Conservation (phyloP, 2,329 filamentous ascomycete species). For the Microcera coccophila region DNA sequence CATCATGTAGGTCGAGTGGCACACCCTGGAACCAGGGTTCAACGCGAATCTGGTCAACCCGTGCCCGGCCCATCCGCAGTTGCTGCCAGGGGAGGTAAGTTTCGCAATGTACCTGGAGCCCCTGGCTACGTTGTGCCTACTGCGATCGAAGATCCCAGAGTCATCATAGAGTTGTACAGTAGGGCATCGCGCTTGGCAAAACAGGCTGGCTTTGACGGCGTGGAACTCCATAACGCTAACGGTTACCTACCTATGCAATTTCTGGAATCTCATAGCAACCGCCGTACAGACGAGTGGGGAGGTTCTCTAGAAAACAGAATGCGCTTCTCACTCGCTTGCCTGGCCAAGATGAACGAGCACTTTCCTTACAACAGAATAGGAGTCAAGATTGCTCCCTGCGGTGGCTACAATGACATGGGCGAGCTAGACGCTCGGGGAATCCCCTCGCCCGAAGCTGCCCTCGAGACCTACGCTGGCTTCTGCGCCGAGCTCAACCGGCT, state of each 20-base stretch:
- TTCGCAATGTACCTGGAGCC: slow-evolving; percentile 3
- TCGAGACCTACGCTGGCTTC: slow-evolving; percentile 2
- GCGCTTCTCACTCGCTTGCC: slow-evolving; percentile 33
- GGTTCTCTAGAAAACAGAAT: slow-evolving; percentile 48
- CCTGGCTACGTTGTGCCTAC: slow-evolving; percentile 3
- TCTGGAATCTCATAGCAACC: slow-evolving; percentile 40
- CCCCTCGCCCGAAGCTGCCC: slow-evolving; percentile 1
- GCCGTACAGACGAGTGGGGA: slow-evolving; percentile 47
- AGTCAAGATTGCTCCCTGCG: slow-evolving; percentile 4
- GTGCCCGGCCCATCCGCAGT: slow-evolving; percentile 2
- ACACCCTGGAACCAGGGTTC: slow-evolving; percentile 3
- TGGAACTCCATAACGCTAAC: slow-evolving; percentile 57
- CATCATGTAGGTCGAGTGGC: slow-evolving; percentile 4
- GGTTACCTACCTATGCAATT: slow-evolving; percentile 54
- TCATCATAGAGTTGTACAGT: slow-evolving; percentile 1
- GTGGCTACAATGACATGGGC: slow-evolving; percentile 6
- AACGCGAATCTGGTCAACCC: slow-evolving; percentile 2
- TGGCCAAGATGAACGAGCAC: slow-evolving; percentile 5
- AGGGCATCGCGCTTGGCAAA: slow-evolving; percentile 41
- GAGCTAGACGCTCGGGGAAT: slow-evolving; percentile 1
- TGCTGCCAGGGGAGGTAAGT: slow-evolving; percentile 4
- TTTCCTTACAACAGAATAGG: slow-evolving; percentile 3
- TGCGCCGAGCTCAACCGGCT: slow-evolving; percentile 2
- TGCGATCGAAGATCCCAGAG: slow-evolving; percentile 1
- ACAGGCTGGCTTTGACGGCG: slow-evolving; percentile 62